Percentiles rank a stretch among this genome's conserved stretches.
Conservation (phyloP, 2,329 filamentous ascomycete genomes). For the Cadophora gregata region DNA sequence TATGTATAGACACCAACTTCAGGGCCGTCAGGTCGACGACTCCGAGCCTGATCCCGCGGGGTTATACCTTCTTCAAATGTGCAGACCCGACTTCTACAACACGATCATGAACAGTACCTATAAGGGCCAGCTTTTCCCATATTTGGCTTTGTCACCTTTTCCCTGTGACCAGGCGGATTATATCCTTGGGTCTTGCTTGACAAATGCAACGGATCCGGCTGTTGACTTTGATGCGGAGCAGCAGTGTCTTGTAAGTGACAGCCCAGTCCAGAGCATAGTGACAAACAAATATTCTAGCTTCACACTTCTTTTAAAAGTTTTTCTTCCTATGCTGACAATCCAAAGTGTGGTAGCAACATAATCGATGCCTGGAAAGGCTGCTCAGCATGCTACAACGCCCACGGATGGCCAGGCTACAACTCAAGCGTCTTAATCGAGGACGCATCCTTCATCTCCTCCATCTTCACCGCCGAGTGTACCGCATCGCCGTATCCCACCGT, state of each 20-base stretch:
- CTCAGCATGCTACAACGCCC: background rate
- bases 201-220: background rate
- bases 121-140: background rate
- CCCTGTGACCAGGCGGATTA: conserved; percentile 7
- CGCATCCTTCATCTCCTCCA: background rate
- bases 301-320: background rate
- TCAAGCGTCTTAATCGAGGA: background rate
- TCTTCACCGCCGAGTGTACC: background rate
- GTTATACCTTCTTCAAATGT: background rate
- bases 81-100: background rate
- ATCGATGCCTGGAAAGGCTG: conserved; percentile 2
- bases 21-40: background rate
- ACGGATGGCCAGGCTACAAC: background rate
- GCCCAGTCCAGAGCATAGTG: no score
- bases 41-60: background rate
- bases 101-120: background rate
- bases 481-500: background rate
- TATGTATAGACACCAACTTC: background rate
- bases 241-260: conserved; percentile 3
- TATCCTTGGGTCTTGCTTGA: conserved; percentile 2
- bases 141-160: background rate
- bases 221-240: conserved; percentile 6
- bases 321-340: background rate
- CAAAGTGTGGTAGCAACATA: background rate
- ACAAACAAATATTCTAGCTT: background rate